Base-by-base conservation (phyloP, 768 basidiomycete species). In the Suillus clintonianus region DNA sequence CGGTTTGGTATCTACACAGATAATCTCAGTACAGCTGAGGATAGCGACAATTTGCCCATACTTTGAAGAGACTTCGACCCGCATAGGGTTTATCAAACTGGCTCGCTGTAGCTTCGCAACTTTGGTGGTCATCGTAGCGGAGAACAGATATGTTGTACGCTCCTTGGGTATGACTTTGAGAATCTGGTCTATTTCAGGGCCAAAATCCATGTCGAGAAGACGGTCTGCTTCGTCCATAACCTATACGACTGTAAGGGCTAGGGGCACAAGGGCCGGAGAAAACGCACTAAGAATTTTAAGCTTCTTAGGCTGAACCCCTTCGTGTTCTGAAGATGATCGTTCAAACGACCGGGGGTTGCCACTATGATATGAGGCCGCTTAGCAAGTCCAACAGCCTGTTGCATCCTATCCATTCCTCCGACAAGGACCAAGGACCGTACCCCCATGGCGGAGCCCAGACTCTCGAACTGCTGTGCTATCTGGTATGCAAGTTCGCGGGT, bases 401-500 rank as follows among this genome's bases (percentile, higher is more conserved):
- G 81, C 76, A 95, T 90, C 78, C 88, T 90, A 70, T 97, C 94
- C 82, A 96, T 87, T 27, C 97, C 97, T 71, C 97, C 97, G n/a
- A 99, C 92, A 65, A 99, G 86, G 13, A 95, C 92, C 0, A 88
- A 87, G 72, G 91, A 92, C 41, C 97, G 86, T 7, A 94, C 95
- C 36, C 97, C 97, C 83, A 99, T 95, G 13, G 90, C 85, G 30
- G 94, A 89, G 9, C 97, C 97, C 41, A 99, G 80, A 2, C 92
- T 86, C 68, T 96, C 92, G 71, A 99, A 94, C 72, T 97, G 95
- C 69, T 98, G 92, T n/a, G 94, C 89, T 72, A 99, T 99, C 78
- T 99, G 97, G 78, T 91, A 96, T 37, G 97, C 97, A 69, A 99
- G 82, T 79, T 99, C 97, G 71, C 97, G 89, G n/a, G 97, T 99